phyloP scores from a whole-genome alignment of 2,329 filamentous ascomycete genomes.

The Clonostachys sp. region DNA sequence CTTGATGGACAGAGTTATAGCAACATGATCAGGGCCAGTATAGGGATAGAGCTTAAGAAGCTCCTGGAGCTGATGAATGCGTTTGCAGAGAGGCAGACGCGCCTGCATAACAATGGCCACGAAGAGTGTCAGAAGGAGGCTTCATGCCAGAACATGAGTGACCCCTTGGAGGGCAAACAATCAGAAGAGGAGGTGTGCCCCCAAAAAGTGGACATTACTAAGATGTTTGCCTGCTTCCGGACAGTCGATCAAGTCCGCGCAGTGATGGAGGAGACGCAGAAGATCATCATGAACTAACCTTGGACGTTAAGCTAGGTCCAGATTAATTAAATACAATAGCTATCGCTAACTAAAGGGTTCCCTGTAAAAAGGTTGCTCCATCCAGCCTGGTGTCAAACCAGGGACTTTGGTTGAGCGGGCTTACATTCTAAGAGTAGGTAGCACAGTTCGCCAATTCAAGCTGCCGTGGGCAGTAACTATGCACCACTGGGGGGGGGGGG shows the following conservation, averaged over 20 bases:
- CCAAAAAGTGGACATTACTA: background rate
- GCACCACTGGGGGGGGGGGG: too few species aligned
- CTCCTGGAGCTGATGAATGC: background rate
- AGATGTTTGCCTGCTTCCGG: background rate
- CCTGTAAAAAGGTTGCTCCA: too few species aligned
- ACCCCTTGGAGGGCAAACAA: background rate
- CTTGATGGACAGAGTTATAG: background rate
- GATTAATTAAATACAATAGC: too few species aligned
- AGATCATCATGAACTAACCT: conserved; percentile 6
- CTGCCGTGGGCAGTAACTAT: too few species aligned
- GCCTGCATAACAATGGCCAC: background rate
- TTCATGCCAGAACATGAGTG: background rate
- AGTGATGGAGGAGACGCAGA: background rate
- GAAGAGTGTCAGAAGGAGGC: background rate
- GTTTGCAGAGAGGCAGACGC: background rate
- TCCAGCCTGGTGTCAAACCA: too few species aligned
- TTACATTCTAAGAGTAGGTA: too few species aligned
- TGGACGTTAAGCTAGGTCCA: too few species aligned
- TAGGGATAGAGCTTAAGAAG: background rate
- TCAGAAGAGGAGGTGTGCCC: background rate
- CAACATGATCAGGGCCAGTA: background rate
- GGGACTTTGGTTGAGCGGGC: too few species aligned
- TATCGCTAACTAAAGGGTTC: too few species aligned
- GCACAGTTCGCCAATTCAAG: too few species aligned
- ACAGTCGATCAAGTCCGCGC: background rate